These are phyloP conservation scores for Blastobotrys elegans DNA, from an alignment of 1,139 yeast genomes.

Conservation along the genomic window DNA sequence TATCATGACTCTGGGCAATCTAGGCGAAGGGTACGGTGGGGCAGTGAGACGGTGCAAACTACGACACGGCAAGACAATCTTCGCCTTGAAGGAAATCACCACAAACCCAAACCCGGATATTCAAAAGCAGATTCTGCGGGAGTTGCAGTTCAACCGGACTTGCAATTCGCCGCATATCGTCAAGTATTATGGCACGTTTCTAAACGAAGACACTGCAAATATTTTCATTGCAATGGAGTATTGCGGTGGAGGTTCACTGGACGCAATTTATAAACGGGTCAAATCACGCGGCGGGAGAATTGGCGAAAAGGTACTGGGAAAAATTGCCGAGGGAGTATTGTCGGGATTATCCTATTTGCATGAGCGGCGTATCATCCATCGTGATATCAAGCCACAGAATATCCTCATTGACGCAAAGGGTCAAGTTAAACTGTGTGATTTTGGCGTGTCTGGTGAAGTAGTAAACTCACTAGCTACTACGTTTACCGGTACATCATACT, in stretches of 20 bases:
- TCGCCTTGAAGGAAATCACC: conserved; percentile 78
- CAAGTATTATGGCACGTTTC: conserved; percentile 85
- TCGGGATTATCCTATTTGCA: conserved; percentile 83
- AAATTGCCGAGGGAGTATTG: conserved; percentile 79
- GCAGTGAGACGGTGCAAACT: conserved; percentile 74
- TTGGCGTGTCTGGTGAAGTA: conserved; percentile 98
- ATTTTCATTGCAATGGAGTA: conserved; percentile 93
- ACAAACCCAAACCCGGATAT: conserved; percentile 79
- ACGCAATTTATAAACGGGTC: conserved; percentile 76
- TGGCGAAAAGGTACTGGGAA: conserved; percentile 88
- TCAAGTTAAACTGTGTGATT: conserved; percentile 87
- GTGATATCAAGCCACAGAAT: conserved; percentile 89
- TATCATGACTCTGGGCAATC: conserved; percentile 56
- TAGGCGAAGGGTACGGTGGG: conserved; percentile 97
- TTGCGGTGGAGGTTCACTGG: conserved; percentile 90
- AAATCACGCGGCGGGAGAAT: conserved; percentile 69
- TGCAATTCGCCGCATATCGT: conserved; percentile 84
- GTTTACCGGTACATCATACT: conserved; percentile 93
- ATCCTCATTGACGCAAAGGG: conserved; percentile 71
- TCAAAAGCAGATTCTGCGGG: conserved; percentile 80
- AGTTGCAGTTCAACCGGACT: conserved; percentile 76
- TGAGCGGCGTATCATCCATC: conserved; percentile 79
- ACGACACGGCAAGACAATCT: conserved; percentile 50
- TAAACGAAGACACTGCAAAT: conserved; percentile 68
- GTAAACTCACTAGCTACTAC: conserved; percentile 93